Conservation (phyloP, 1,284 basidiomycete genomes). For the Cutaneotrichosporon arboriforme region DNA sequence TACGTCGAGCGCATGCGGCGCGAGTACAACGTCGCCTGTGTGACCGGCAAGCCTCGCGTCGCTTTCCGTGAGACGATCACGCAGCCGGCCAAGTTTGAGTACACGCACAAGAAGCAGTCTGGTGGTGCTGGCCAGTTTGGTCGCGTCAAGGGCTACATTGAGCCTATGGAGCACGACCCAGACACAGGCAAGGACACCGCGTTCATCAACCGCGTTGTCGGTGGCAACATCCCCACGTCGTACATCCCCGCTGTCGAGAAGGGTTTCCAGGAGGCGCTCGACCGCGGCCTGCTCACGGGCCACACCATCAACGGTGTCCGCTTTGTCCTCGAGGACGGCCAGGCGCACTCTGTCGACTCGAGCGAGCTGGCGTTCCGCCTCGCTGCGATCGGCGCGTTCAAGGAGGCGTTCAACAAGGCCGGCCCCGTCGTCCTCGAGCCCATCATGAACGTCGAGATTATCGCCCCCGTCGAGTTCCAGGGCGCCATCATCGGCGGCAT, state of each 20-base stretch:
- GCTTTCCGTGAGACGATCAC: conserved; percentile 96
- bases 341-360: conserved; percentile 91
- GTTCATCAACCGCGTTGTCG: conserved; percentile 86
- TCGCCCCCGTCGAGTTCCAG: conserved; percentile 95
- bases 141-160: conserved; percentile 84
- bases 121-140: conserved; percentile 97
- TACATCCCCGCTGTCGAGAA: conserved; percentile 96
- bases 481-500: conserved; percentile 92
- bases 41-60: conserved; percentile 92
- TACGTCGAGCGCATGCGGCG: conserved; percentile 99
- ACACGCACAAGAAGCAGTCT: conserved; percentile 97
- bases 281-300: conserved; percentile 85
- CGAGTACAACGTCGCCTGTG: conserved; percentile 92
- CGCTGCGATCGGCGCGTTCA: conserved; percentile 85
- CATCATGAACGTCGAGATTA: conserved; percentile 96
- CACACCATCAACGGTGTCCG: conserved; percentile 82
- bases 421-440: conserved; percentile 86
- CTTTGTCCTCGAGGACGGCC: conserved; percentile 87
- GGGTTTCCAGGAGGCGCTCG: conserved; percentile 93
- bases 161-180: conserved; percentile 76
- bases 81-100: conserved; percentile 72
- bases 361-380: conserved; percentile 93
- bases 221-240: conserved; percentile 82
- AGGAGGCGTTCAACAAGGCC: conserved; percentile 77
- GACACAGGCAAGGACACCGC: conserved; percentile 79